Evolutionary conservation across 352 stramenopile genomes (phyloP), one percentile per base, ranked within the genome.

Genomic region (Phytophthora macrochlamydospora): DNA sequence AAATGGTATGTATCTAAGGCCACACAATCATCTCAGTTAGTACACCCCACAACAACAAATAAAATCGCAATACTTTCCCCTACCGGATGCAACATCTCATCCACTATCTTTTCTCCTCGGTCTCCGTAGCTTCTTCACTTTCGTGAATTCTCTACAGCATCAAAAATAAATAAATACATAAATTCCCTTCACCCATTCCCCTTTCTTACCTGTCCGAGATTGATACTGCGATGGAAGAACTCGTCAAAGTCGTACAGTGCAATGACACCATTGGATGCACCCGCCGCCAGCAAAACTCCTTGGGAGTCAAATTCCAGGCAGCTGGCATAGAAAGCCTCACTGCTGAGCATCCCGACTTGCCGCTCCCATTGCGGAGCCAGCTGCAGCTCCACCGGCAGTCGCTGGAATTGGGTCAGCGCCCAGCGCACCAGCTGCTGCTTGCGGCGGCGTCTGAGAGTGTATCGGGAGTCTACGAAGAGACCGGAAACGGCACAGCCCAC

Each of bases 181-280:
- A 42, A 6, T 29, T 43, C 13, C 30, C 32, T 18, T 30, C 13
- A 60, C 33, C 33, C 45, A 9, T n/a, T n/a, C 8, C 33, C 18
- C 11, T 53, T 33, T 29, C 35, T n/a, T 55, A 86, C 62, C 51
- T 89, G 79, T 38, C 65, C 70, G 5, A 86, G 44, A 40, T 90
- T 91, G 24, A 92, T 68, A 46, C 62, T 85, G 40, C 69, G 78
- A 52, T 90, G 71, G 31, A 87, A 91, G 33, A 90, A 69, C 49
- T 91, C 85, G 64, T 94, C 86, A 59, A 91, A 94, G 65, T 94
- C 86, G 62, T 85, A 94, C 30, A 94, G 66, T 4, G 84, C 81
- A 13, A 94, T 68, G 42, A 88, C 75, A 29, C 86, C 86, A 49
- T 89, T 89, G 14, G 81, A 92, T 14, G 83, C 75, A 0, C 86